Evolutionary conservation across 306 rosid species (phyloP).

Genomic region (Cajanus cajan): DNA sequence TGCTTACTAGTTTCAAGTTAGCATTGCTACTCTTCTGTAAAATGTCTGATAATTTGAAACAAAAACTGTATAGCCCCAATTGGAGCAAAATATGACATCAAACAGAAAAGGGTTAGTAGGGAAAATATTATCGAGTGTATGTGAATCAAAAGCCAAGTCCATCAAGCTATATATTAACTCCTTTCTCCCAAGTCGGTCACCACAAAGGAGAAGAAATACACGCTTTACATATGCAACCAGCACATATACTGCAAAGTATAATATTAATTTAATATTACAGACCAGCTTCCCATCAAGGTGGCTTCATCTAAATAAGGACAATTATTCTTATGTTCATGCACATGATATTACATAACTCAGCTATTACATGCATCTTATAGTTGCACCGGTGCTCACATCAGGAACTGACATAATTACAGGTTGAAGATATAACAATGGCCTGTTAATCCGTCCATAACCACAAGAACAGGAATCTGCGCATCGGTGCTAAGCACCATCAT

Average conservation of each 20-base stretch:
- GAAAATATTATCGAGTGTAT: neutral
- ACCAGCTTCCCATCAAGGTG: neutral
- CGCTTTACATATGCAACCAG: constrained; percentile 12
- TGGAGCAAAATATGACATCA: neutral
- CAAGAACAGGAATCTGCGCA: neutral
- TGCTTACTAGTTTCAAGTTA: neutral
- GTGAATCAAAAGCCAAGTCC: neutral
- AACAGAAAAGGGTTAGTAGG: neutral
- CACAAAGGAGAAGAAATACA: neutral
- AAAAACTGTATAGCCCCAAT: neutral
- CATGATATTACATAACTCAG: constrained; percentile 20
- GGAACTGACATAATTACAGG: constrained; percentile 16
- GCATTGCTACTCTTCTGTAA: neutral
- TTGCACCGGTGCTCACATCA: constrained; percentile 27
- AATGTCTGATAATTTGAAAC: neutral
- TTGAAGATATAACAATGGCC: neutral
- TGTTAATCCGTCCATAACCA: neutral
- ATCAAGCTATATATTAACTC: neutral
- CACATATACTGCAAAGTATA: neutral
- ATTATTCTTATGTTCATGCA: constrained; percentile 25
- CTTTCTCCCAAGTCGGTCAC: neutral
- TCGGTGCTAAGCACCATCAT: constrained; percentile 56
- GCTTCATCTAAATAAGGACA: neutral
- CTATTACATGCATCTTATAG: neutral
- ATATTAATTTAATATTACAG: neutral